Evolutionary conservation across 2,329 filamentous ascomycete species (phyloP), one percentile per base, ranked within the genome.

Genomic region (Nectriaceae sp.): DNA sequence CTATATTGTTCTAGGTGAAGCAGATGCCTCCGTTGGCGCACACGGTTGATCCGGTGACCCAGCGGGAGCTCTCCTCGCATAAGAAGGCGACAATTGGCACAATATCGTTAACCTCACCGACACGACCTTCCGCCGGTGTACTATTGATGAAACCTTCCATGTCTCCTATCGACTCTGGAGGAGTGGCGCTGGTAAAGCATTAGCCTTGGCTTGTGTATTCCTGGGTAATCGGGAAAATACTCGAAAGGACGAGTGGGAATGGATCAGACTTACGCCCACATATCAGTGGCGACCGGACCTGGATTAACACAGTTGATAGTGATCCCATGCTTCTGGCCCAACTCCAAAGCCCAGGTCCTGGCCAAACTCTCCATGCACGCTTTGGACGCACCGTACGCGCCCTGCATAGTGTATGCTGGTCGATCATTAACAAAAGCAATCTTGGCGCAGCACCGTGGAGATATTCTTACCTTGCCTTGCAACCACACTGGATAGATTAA

Each of bases 251-350:
- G n/a, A 31, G 15, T 10, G 26, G 26, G 26, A 31, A 31, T 31
- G 26, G 26, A 15, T 10, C 10, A 15, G 26, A 31, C 26, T 31
- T 21, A 20, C 21, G 19, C 13, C 40, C 40, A 52, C 46, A 45
- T 48, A 26, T 48, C 49, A 5, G 63, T 65, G 3, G 54, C 63
- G 22, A 66, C 54, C 8, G 63, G 63, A 2, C 64, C 63, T 1
- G 64, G 64, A 15, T 65, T 65, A 10, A 66, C 61, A 20, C 48
- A 54, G 38, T 66, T 66, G 15, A 66, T 61, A 3, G 64, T 66
- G 19, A 64, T 47, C 1, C 56, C 57, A 18, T 66, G 54, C 3
- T 47, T 50, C 10, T 64, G 64, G 5, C 63, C 63, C 3, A 65
- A 54, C 15, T 31, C 26, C 8, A 31, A 8, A 10, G 26, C 8